A percentile compares a stretch with the other conserved stretches of the same genome.
Conservation (phyloP, 768 basidiomycete genomes). For the Imleria badia region DNA sequence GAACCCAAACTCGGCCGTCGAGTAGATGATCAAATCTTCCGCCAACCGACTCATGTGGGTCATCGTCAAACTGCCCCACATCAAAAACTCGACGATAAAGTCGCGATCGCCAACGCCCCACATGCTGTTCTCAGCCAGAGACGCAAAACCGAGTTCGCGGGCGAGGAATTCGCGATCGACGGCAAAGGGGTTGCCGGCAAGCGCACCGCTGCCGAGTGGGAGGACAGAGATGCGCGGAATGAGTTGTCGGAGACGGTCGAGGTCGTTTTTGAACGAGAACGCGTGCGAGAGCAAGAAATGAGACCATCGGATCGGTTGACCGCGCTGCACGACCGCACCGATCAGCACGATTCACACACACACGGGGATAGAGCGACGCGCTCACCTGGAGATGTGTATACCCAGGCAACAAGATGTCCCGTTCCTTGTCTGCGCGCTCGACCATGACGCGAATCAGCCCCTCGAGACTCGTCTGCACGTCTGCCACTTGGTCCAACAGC, state of each 20-base stretch:
- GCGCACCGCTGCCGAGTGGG: constrained; percentile 90
- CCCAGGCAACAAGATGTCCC: constrained; percentile 87
- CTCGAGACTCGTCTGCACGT: constrained; percentile 67
- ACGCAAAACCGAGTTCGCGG: constrained; percentile 83
- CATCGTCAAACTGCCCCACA: constrained; percentile 94
- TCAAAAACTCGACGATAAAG: constrained; percentile 95
- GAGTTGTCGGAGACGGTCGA: constrained; percentile 80
- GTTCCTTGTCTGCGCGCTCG: constrained; percentile 91
- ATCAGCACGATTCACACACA: not conserved
- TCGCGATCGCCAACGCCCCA: constrained; percentile 97
- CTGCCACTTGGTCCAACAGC: constrained; percentile 77
- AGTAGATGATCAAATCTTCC: constrained; percentile 96
- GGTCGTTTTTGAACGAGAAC: constrained; percentile 87
- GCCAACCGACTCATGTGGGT: constrained; percentile 92
- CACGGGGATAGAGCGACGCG: not conserved
- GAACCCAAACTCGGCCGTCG: constrained; percentile 96
- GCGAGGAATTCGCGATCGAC: constrained; percentile 94
- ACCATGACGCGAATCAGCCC: constrained; percentile 85
- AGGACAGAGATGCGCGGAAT: constrained; percentile 90
- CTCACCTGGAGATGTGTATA: constrained; percentile 95
- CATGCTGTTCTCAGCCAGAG: constrained; percentile 92
- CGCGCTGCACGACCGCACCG: constrained; percentile 58
- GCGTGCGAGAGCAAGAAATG: constrained; percentile 95
- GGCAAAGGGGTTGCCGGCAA: constrained; percentile 95
- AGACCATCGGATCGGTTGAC: constrained; percentile 98